Evolutionary conservation across 2,329 filamentous ascomycete species (phyloP).

Genomic region (Pseudogymnoascus destructans): DNA sequence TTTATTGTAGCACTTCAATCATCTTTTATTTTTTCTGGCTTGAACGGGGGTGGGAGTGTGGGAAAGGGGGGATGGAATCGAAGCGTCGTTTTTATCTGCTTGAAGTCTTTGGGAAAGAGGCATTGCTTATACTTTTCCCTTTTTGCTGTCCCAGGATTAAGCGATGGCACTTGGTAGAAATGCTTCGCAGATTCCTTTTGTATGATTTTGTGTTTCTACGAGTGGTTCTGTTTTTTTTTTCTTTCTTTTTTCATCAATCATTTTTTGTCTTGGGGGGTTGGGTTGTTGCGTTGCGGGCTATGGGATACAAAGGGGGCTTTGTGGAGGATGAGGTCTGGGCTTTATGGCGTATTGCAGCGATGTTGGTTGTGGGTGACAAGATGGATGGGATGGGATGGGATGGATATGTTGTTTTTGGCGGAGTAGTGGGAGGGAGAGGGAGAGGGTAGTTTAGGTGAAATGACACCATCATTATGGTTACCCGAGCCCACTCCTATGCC

Average conservation of each 20-base stretch:
- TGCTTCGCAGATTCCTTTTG: neutral
- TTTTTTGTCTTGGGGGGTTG: neutral
- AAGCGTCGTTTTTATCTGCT: neutral
- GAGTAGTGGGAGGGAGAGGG: slow-evolving; percentile 20
- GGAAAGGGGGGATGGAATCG: neutral
- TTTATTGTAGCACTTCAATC: neutral
- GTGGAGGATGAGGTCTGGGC: neutral
- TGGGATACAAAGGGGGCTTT: neutral
- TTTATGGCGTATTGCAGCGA: neutral
- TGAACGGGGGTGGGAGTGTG: neutral
- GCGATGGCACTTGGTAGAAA: neutral
- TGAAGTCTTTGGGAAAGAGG: no score
- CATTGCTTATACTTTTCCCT: no score
- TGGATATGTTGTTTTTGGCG: slow-evolving; percentile 21
- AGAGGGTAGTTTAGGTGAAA: slow-evolving; percentile 18
- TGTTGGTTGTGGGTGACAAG: neutral
- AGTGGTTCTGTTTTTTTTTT: neutral
- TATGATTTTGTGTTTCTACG: slow-evolving; percentile 1
- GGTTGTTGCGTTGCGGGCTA: neutral
- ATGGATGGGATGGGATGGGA: neutral
- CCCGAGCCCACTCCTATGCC: neutral
- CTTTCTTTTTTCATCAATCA: neutral
- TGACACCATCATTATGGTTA: slow-evolving; percentile 1
- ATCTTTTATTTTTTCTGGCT: neutral
- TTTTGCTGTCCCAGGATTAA: slow-evolving; percentile 16